Evolutionary conservation across 768 basidiomycete genomes (phyloP), one percentile per base, ranked within the genome.

Genomic region (Suillus sp.): DNA sequence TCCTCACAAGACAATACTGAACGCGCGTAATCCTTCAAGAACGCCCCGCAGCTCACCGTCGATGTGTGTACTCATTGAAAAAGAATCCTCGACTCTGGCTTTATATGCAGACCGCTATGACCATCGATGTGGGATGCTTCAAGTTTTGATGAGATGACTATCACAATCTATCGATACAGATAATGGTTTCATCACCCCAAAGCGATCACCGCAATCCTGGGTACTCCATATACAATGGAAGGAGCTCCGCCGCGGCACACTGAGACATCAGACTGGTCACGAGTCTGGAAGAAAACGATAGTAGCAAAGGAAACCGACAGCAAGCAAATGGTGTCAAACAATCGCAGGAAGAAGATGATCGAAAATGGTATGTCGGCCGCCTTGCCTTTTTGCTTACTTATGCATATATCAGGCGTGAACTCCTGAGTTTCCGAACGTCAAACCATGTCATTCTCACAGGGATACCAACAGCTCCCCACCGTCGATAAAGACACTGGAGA

Each of bases 381-480:
- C 45, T 25, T 14, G 7, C 22, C 22, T 22, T 22, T n/a, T n/a
- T 14, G 47, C 13, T 25, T 47, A 47, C 20, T 13, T 16, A 5
- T 6, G 16, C 42, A 48, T 48, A 48, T 50, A 30, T 51, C 30
- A 51, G 30, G 50, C 30, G 27, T 50, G 50, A 51, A 32, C 18
- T 20, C 50, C 50, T 51, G 27, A 30, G 14, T 34, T 34, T 32
- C 8, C 8, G 32, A 34, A 25, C 13, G 6, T 18, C 55, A 38
- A 32, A 18, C 38, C 32, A 74, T 72, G 71, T 64, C 61, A 55
- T 60, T 72, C 64, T 67, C 66, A 66, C 65, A 69, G n/a, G 63
- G 35, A 11, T 74, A 74, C 51, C 61, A 74, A 35, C 75, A 56
- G 9, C 65, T 76, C 47, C 59, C 71, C 51, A 68, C 64, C 50